Evolutionary conservation across 139 green algal species (phyloP), one percentile per base, ranked within the genome.

Genomic region (Micractinium sp.): DNA sequence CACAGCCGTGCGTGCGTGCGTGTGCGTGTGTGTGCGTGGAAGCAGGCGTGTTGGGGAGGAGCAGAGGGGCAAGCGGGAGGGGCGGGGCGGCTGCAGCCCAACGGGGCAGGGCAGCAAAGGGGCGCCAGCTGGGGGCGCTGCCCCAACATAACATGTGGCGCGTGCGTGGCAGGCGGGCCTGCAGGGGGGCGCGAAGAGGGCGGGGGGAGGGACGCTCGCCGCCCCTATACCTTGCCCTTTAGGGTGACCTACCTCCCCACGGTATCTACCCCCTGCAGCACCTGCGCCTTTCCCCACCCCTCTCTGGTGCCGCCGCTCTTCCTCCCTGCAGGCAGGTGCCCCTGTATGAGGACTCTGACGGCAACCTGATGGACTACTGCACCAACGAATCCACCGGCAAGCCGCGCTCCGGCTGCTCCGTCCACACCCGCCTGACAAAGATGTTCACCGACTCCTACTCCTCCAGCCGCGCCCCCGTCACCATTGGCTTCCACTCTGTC

Each of bases 351-450:
- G 71, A 33, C 71, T 20, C 71, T 9, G 74, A 47, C 1, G 74
- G 36, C 9, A 80, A 80, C 74, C 23, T 7, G n/a, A 80, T 80
- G 74, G 74, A 80, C 74, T 80, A 80, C 35, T 80, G 74, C 74
- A 80, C 33, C 74, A 35, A 80, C 33, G 14, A 36, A 3, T 18
- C 14, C 74, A 80, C n/a, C 74, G 35, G n/a, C 3, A 35, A 41
- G 12, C 74, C 74, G 7, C 23, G 18, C 16, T 16, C 33, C 15
- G 74, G 35, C 74, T 80, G 74, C 74, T 80, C 74, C 9, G 74
- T 38, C 33, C 39, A 80, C 74, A 29, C 23, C 29, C n/a, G 39
- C n/a, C 74, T 80, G 16, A 47, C 29, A 18, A 41, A 53, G 33
- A 35, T 71, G 63, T 25, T 80, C 23, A 35, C 47, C 33, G 74